Evolutionary conservation across 441 rosid genomes (phyloP).

Genomic region (Cnidoscolus chayamansa): DNA sequence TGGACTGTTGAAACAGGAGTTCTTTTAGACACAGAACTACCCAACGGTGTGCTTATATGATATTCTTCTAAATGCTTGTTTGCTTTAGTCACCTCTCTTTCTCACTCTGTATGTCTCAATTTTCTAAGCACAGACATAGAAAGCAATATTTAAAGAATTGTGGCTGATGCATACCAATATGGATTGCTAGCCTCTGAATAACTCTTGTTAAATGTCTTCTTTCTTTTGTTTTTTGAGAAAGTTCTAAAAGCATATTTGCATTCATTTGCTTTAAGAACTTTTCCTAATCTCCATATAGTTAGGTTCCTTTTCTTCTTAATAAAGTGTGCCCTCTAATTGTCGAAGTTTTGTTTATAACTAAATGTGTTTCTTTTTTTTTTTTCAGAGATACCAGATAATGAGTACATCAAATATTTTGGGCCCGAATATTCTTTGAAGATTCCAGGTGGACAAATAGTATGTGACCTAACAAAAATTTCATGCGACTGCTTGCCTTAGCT

Average conservation of each 20-base stretch:
- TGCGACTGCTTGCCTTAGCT: not conserved
- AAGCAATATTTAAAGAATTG: not conserved
- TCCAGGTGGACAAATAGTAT: slow-evolving; percentile 78
- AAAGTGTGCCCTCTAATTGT: not conserved
- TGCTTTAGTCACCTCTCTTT: not conserved
- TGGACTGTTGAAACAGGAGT: slow-evolving; percentile 97
- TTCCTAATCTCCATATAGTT: not conserved
- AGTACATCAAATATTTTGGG: slow-evolving; percentile 77
- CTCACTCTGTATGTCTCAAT: not conserved
- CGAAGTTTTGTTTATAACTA: not conserved
- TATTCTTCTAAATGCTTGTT: not conserved
- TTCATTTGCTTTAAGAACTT: not conserved
- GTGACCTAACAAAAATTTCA: slow-evolving; percentile 20
- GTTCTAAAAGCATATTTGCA: not conserved
- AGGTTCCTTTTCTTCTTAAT: not conserved
- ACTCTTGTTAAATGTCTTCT: not conserved
- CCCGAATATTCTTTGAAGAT: slow-evolving; percentile 85
- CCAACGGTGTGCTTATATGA: slow-evolving; percentile 55
- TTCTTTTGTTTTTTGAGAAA: no score
- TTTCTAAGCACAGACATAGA: not conserved
- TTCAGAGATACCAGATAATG: slow-evolving; percentile 94
- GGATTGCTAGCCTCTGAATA: not conserved
- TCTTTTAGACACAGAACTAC: slow-evolving; percentile 84
- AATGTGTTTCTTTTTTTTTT: slow-evolving; percentile 5
- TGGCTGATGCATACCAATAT: not conserved